Percentiles rank a stretch among this genome's conserved stretches.
Conservation (phyloP, 768 basidiomycete genomes). For the Pholiota molesta region DNA sequence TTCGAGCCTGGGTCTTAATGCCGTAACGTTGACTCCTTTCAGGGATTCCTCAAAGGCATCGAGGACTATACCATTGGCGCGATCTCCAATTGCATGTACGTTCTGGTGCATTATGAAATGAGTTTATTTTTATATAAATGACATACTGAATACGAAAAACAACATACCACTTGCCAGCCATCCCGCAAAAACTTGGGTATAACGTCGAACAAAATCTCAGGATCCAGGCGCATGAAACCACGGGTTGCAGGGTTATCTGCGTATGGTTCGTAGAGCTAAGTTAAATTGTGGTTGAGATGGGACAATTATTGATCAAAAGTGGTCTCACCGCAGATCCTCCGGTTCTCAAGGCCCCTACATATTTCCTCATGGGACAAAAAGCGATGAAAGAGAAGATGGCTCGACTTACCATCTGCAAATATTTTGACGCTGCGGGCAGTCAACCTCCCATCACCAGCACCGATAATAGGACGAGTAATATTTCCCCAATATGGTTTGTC, state of each 20-base stretch:
- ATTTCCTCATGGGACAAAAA: slow-evolving; percentile 8
- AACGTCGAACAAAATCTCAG: slow-evolving; percentile 60
- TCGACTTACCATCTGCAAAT: slow-evolving; percentile 64
- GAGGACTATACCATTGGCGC: slow-evolving; percentile 82
- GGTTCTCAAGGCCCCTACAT: slow-evolving; percentile 81
- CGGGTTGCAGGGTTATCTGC: slow-evolving; percentile 73
- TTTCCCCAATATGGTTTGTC: slow-evolving; percentile 76
- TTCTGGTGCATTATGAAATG: slow-evolving; percentile 50
- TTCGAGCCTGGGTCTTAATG: slow-evolving; percentile 79
- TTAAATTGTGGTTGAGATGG: background rate
- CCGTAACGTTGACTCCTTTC: slow-evolving; percentile 59
- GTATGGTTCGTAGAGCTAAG: slow-evolving; percentile 80
- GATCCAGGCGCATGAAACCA: slow-evolving; percentile 76
- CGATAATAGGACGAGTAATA: slow-evolving; percentile 53
- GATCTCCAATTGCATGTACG: slow-evolving; percentile 86
- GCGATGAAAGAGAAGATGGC: background rate
- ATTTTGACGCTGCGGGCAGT: slow-evolving; percentile 79
- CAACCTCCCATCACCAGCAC: slow-evolving; percentile 62
- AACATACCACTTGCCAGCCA: slow-evolving; percentile 89
- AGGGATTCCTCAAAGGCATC: slow-evolving; percentile 80
- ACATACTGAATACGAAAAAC: background rate
- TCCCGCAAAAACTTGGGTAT: slow-evolving; percentile 74
- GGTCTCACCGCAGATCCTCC: slow-evolving; percentile 80
- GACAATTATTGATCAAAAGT: background rate
- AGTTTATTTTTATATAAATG: background rate